A percentile compares a stretch with the other conserved stretches of the same genome.
Conservation (phyloP, 148 eudicot species). For the Euryodendron excelsum region DNA sequence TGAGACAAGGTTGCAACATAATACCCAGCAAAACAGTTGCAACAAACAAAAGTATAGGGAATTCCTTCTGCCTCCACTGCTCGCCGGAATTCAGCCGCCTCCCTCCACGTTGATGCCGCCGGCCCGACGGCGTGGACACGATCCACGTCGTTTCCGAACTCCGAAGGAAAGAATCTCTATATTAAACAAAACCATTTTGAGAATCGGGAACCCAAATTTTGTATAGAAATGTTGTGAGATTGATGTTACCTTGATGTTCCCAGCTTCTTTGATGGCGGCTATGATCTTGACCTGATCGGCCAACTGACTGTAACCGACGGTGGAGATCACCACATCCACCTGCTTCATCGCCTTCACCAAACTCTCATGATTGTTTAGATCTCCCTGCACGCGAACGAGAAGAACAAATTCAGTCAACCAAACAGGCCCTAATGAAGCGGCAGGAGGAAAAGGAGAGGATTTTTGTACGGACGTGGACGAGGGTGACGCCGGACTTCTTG, state of each 20-base stretch:
- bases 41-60: conserved; percentile 53
- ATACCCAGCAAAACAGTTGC: conserved; percentile 47
- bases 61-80: conserved; percentile 54
- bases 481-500: too few species aligned
- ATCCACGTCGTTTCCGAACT: conserved; percentile 73
- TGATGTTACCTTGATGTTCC: conserved; percentile 59
- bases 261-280: conserved; percentile 74
- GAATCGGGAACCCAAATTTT: too few species aligned
- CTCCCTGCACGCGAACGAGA: conserved; percentile 35
- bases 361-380: conserved; percentile 54
- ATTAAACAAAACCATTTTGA: not conserved
- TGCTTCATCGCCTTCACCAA: conserved; percentile 67
- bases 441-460: not conserved
- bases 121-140: conserved; percentile 55
- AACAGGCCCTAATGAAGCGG: too few species aligned
- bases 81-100: conserved; percentile 47
- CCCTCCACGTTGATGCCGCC: conserved; percentile 35
- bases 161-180: conserved; percentile 66
- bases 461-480: too few species aligned
- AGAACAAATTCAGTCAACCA: conserved; percentile 2
- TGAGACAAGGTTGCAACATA: conserved; percentile 45
- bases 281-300: conserved; percentile 66
- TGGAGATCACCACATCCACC: conserved; percentile 72
- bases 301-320: conserved; percentile 40
- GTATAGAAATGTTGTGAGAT: too few species aligned